Base-by-base conservation (phyloP, 306 rosid genomes). In the Fagus sylvatica region DNA sequence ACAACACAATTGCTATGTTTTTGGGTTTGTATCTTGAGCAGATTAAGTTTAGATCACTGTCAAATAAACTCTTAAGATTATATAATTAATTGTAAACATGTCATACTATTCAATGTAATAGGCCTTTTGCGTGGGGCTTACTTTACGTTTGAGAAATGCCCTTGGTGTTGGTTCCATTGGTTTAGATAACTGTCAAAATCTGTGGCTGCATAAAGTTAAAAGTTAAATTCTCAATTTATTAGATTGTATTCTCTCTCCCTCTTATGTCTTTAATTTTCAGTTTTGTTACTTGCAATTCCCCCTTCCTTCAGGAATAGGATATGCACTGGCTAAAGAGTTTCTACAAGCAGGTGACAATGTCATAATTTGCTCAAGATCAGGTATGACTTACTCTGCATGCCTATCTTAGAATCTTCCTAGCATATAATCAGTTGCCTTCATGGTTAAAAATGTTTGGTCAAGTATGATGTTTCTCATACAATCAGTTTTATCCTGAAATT, bases 301-400 rank as follows among this genome's bases (percentile, higher is more conserved):
- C 28, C 28, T 22, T 0, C 28, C 28, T 65, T 82, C 87, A 94
- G 98, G 98, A 76, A 92, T 95, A 48, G 98, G 98, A 61, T 89
- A 84, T 79, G 97, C 97, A 3, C 71, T 91, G 59, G 98, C 97
- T 17, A 92, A 84, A 73, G 97, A 91, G 78, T 95, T 95, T 84
- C 84, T 95, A 54, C 91, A 83, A 90, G 89, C 97, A 3, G 97
- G 98, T 69, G 98, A 94, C 84, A 91, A 84, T 7, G 89, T 92
- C 37, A 22, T 92, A 43, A 85, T 92, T 66, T 95, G 92, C 88
- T 92, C 98, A 71, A 85, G 97, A 95, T 87, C 98, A 75, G 81
- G 97, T 94, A 54, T 4, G 65, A 34, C 65, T 37, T 70, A 39
- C 61, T 64, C 55, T 68, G 59, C 74, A 7, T 70, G 65, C 53